Base-by-base conservation (phyloP, 257 asterid species). In the Parsonsia alboflavescens region DNA sequence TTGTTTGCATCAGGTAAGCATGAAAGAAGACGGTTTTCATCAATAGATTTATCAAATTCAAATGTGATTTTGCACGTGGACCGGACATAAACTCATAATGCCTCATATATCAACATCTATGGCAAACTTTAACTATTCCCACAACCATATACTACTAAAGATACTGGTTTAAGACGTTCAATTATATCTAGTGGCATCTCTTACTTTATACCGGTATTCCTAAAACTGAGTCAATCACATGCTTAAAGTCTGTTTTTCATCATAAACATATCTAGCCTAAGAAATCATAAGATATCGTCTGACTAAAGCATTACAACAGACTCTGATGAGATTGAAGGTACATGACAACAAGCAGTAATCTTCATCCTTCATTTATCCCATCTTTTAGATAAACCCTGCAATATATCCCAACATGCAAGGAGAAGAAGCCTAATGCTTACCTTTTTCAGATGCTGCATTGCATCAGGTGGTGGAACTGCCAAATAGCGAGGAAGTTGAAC, bases 401-500 rank as follows among this genome's bases (percentile, higher is more conserved):
- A 54, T 5, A 64, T 64, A 39, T 17, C 46, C 46, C 5, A 10
- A 17, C 16, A 48, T 17, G 68, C 42, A 39, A 54, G 19, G 61
- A 65, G 46, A 67, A 33, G 16, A 50, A 52, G 49, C 50, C 24
- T 44, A 16, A 26, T 4, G 46, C 22, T 44, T 79, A 86, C 97
- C 96, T 80, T 85, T 82, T 84, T 89, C 10, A 91, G 82, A 81
- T 88, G 96, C 62, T 91, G 91, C 67, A 64, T 80, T 61, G 97
- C 90, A 85, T 91, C 86, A 70, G 96, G 97, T 48, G 97, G 90
- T 69, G 90, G 87, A 73, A 88, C 96, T 57, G 97, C 96, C 78
- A 94, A 81, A 86, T 94, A 91, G 70, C 97, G 93, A 71, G 98
- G 98, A 76, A 94, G 96, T 75, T 79, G 83, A 75, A 68, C 78